Evolutionary conservation across 225 moss, liverwort and hornwort species (phyloP).

Genomic region (Bryoerythrophyllum caledonicum): DNA sequence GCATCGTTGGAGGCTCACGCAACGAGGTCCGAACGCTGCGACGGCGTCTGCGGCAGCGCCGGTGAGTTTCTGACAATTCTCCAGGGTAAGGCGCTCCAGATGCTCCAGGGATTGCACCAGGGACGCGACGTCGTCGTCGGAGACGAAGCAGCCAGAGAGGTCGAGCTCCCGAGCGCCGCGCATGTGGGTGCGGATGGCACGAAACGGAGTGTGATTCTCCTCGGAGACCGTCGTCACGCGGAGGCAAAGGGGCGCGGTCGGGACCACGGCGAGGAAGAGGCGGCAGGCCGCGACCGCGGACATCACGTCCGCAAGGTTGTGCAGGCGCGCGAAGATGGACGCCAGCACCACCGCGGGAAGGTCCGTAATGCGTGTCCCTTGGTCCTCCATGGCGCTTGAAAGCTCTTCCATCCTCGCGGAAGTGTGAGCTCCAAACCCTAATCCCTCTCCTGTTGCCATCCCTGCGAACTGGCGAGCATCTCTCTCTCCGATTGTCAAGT

Average conservation of each 20-base stretch:
- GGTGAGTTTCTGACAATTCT: slow-evolving; percentile 89
- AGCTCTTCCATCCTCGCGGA: neutral
- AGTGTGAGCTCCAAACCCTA: no score
- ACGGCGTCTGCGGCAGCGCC: slow-evolving; percentile 64
- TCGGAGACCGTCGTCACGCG: slow-evolving; percentile 23
- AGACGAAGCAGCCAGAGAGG: slow-evolving; percentile 71
- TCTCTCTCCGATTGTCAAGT: neutral
- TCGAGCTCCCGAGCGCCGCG: slow-evolving; percentile 70
- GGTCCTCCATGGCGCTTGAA: slow-evolving; percentile 30
- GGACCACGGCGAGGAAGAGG: slow-evolving; percentile 30
- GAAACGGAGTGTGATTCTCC: neutral
- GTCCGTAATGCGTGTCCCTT: slow-evolving; percentile 58
- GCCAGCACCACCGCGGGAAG: slow-evolving; percentile 71
- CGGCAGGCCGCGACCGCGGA: slow-evolving; percentile 67
- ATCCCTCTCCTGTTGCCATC: no score
- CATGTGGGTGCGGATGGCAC: slow-evolving; percentile 64
- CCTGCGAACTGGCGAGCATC: no score
- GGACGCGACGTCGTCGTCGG: slow-evolving; percentile 67
- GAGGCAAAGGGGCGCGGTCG: slow-evolving; percentile 66
- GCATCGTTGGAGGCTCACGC: slow-evolving; percentile 87
- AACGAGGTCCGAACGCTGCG: slow-evolving; percentile 62
- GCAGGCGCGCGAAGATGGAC: slow-evolving; percentile 60
- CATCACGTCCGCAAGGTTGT: slow-evolving; percentile 67
- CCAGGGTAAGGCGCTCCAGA: slow-evolving; percentile 74
- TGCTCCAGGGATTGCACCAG: slow-evolving; percentile 55